Conservation (phyloP, 192 early-diverging fungal species). For the Entomortierella lignicola region DNA sequence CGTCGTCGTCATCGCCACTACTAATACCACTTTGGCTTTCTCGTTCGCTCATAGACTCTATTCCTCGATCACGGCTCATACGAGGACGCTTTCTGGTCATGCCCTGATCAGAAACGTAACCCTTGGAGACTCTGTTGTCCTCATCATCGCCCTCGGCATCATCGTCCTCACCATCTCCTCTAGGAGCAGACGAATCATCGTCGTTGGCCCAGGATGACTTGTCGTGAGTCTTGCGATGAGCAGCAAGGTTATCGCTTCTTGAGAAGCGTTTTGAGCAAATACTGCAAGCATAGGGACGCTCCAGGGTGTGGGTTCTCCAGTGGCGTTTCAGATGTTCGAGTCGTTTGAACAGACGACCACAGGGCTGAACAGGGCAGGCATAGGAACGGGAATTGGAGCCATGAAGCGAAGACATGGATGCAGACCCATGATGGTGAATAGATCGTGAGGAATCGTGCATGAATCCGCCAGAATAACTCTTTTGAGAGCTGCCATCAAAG, state of each 20-base stretch:
- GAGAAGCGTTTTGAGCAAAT: slow-evolving; percentile 69
- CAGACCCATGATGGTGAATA: slow-evolving; percentile 37
- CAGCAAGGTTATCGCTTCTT: slow-evolving; percentile 67
- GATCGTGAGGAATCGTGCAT: slow-evolving; percentile 14
- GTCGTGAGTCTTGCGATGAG: slow-evolving; percentile 70
- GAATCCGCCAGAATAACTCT: slow-evolving; percentile 9
- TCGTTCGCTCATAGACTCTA: slow-evolving; percentile 54
- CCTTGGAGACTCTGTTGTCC: slow-evolving; percentile 35
- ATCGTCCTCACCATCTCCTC: slow-evolving; percentile 39
- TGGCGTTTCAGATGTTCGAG: slow-evolving; percentile 70
- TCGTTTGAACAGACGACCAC: slow-evolving; percentile 66
- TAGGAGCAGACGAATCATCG: slow-evolving; percentile 34
- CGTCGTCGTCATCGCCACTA: slow-evolving; percentile 49
- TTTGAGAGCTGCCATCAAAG: slow-evolving; percentile 16
- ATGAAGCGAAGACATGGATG: slow-evolving; percentile 44
- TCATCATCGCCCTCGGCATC: slow-evolving; percentile 33
- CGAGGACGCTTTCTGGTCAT: slow-evolving; percentile 39
- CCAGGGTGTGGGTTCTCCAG: slow-evolving; percentile 69
- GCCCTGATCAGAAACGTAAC: slow-evolving; percentile 40
- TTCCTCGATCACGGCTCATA: slow-evolving; percentile 26
- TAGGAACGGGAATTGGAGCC: slow-evolving; percentile 47
- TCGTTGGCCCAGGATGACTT: slow-evolving; percentile 49
- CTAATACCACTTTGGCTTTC: slow-evolving; percentile 45
- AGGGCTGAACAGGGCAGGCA: slow-evolving; percentile 62
- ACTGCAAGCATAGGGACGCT: slow-evolving; percentile 66